Evolutionary conservation across 2,329 filamentous ascomycete genomes (phyloP), one percentile per base, ranked within the genome.

Genomic region (Trichoderma breve): DNA sequence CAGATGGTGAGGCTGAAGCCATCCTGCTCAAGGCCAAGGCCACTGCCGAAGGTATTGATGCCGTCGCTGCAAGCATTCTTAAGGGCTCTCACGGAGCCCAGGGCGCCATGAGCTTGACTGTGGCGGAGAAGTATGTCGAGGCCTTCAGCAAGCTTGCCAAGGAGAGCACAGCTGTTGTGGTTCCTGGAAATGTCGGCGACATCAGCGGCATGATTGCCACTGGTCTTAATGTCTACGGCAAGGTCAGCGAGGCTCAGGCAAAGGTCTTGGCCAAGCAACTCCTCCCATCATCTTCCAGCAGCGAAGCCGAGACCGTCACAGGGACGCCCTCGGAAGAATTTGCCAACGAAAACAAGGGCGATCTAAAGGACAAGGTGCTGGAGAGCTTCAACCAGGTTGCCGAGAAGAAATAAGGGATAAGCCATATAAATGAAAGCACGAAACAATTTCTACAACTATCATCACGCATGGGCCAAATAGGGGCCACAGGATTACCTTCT

Each of bases 51-150:
- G 96, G 95, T 53, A 97, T 99, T 76, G 93, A 97, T 73, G 91
- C 92, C 30, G 94, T 99, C 15, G 93, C 93, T 6, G 85, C 87
- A 73, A 88, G 90, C 57, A 97, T 98, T 73, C 85, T 87, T 21
- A 84, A 91, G 62, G 95, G 95, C 71, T 86, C 92, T 75, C 87
- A 89, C 71, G 87, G 91, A 70, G 96, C 96, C 2, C 92, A 96
- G 80, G 89, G 90, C 39, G 96, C 96, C 30, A 88, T 99, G 58
- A 95, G 93, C 78, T 83, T 99, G 74, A 93, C 88, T 15, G 93
- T 99, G 9, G 96, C 96, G 0, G 96, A 99, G 88, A 97, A 98
- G 83, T 99, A 99, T 78, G 96, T 99, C 67, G 95, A 97, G 60
- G 96, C 96, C 4, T 99, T 98, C 79, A 91, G 89, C 76, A 93